Conservation (phyloP, 441 rosid genomes). For the Jatropha podagrica region DNA sequence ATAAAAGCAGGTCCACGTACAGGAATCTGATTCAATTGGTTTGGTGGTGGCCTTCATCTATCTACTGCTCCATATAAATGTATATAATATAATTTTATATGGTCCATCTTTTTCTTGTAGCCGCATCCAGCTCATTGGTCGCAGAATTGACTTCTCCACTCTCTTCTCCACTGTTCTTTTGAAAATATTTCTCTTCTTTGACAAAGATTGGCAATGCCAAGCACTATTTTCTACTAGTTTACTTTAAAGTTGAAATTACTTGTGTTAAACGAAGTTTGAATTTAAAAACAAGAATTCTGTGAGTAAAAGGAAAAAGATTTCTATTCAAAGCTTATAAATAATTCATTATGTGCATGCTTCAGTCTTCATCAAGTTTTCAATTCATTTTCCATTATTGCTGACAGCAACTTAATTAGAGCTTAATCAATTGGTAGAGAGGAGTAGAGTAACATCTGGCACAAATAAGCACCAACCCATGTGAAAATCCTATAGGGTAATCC, state of each 20-base stretch:
- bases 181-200: constrained; percentile 7
- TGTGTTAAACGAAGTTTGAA: neutral
- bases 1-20: constrained; percentile 14
- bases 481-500: constrained; percentile 14
- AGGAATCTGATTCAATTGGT: constrained; percentile 42
- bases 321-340: too few species aligned
- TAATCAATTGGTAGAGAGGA: neutral
- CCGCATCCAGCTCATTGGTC: constrained; percentile 39
- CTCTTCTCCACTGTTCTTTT: neutral
- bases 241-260: too few species aligned
- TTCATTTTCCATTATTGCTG: neutral
- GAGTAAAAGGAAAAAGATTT: too few species aligned
- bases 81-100: neutral
- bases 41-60: constrained; percentile 21
- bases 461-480: constrained; percentile 12
- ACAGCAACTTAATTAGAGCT: neutral
- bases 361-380: neutral
- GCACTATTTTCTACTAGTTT: neutral
- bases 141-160: constrained; percentile 24
- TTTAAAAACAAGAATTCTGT: too few species aligned
- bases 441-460: constrained; percentile 7
- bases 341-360: too few species aligned
- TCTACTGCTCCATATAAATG: neutral
- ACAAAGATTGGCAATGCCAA: constrained; percentile 2
- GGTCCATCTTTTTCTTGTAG: constrained; percentile 34